Conservation (phyloP, 768 basidiomycete genomes). For the Macrocybe gigantea region DNA sequence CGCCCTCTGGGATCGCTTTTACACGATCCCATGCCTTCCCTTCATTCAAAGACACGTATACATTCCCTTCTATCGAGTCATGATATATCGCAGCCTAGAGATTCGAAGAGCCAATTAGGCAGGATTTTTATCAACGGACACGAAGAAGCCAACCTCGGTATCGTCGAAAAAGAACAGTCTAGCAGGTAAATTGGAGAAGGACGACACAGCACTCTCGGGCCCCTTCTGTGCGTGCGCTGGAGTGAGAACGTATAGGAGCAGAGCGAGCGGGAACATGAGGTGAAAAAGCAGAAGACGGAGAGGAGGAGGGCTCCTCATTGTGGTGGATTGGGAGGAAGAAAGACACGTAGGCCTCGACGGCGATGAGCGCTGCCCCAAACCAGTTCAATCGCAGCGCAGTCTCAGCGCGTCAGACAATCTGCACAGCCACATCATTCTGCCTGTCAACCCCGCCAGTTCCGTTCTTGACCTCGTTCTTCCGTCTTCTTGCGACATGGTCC, state of each 20-base stretch:
- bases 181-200: constrained; percentile 69
- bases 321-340: too few species aligned
- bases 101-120: neutral
- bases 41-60: constrained; percentile 83
- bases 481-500: too few species aligned
- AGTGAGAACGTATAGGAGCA: neutral
- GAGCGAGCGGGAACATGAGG: constrained; percentile 11
- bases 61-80: constrained; percentile 59
- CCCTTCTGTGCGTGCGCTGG: constrained; percentile 26
- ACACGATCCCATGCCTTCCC: constrained; percentile 63
- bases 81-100: constrained; percentile 66
- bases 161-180: constrained; percentile 92
- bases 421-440: too few species aligned
- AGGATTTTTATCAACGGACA: neutral
- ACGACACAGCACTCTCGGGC: constrained; percentile 41
- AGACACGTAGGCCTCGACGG: too few species aligned
- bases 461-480: too few species aligned
- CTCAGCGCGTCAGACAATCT: too few species aligned
- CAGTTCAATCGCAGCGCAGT: too few species aligned
- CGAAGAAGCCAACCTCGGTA: constrained; percentile 53
- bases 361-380: too few species aligned
- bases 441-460: too few species aligned
- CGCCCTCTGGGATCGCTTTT: constrained; percentile 47
- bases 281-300: constrained; percentile 11
- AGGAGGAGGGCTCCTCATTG: too few species aligned